Evolutionary conservation across 2,329 filamentous ascomycete genomes (phyloP), one percentile per base, ranked within the genome.

Genomic region (Epichloe bromicola): DNA sequence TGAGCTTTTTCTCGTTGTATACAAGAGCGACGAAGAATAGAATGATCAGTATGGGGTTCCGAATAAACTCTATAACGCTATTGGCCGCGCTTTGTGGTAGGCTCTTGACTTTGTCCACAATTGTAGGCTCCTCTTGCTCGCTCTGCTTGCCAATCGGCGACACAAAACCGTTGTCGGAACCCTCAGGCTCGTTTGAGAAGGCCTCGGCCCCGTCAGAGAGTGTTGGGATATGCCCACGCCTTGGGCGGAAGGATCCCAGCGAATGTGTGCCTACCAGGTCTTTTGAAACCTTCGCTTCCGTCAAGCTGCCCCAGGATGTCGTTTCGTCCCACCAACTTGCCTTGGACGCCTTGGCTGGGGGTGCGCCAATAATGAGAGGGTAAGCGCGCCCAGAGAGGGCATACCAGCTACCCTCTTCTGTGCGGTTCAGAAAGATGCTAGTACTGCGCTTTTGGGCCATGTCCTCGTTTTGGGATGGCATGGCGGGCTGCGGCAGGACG

Each of bases 391-490:
- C 91, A 1, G 91, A 96, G 68, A 97, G 77, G 34, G 90, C 93
- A 65, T 91, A 98, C 89, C 91, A 97, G 54, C 86, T 86, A 33
- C 90, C 91, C n/a, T 75, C 73, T 51, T 86, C 80, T 2, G 90
- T 96, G 58, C 84, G 85, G 63, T 96, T 95, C 53, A 97, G 76
- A 61, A 93, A 95, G 1, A 96, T 82, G 51, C 79, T 82, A 54
- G 78, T 75, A 55, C 74, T 76, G 34, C 82, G 74, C 45, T 77
- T 73, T 37, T 75, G 71, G 26, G 69, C 70, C 15, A 69, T 68
- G 2, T 70, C 65, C n/a, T 74, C 70, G 48, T 79, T 72, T 17
- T 70, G 68, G 3, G 70, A 64, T 2, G 77, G 83, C 58, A 87
- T 81, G 20, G 81, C 72, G 0, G 93, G 93, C 62, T 97, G 93